These are phyloP conservation scores for Solanum pennellii DNA, from an alignment of 257 asterid species.

Conservation along the genomic window DNA sequence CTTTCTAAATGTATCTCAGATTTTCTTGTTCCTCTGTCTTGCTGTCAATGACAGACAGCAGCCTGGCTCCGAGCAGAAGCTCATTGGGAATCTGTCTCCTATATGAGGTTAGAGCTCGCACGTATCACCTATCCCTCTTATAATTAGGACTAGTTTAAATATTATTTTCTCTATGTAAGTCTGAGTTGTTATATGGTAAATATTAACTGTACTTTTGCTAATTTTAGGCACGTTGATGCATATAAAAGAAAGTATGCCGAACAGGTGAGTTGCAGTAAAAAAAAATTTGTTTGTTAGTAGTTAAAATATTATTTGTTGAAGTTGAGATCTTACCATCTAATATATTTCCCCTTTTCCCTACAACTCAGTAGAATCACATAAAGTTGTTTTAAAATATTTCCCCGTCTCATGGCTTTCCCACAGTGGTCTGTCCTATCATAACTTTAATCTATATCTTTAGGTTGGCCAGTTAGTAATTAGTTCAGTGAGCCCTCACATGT, in stretches of 20 bases:
- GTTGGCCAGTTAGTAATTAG: not conserved
- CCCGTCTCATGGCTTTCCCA: not conserved
- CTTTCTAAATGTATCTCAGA: conserved; percentile 29
- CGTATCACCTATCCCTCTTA: not conserved
- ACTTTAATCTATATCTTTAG: not conserved
- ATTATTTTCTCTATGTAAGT: not conserved
- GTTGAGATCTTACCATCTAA: not conserved
- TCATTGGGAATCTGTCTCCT: conserved; percentile 77
- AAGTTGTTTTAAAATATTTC: not conserved
- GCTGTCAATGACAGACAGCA: conserved; percentile 70
- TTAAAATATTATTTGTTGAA: not conserved
- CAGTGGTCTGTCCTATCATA: not conserved
- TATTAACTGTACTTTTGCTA: conserved; percentile 10
- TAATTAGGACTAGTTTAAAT: not conserved
- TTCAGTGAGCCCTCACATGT: not conserved
- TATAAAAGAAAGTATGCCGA: conserved; percentile 83
- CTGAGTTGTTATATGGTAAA: not conserved
- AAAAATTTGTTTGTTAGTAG: not conserved
- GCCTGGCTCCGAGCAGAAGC: conserved; percentile 99
- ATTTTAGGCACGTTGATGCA: conserved; percentile 64
- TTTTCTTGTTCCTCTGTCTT: conserved; percentile 35
- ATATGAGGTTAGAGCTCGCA: conserved; percentile 48
- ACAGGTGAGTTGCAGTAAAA: conserved; percentile 42
- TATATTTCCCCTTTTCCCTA: not conserved
- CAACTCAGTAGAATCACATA: not conserved